Conservation (phyloP, 192 early-diverging fungal species). For the Backusella liffmaniae region DNA sequence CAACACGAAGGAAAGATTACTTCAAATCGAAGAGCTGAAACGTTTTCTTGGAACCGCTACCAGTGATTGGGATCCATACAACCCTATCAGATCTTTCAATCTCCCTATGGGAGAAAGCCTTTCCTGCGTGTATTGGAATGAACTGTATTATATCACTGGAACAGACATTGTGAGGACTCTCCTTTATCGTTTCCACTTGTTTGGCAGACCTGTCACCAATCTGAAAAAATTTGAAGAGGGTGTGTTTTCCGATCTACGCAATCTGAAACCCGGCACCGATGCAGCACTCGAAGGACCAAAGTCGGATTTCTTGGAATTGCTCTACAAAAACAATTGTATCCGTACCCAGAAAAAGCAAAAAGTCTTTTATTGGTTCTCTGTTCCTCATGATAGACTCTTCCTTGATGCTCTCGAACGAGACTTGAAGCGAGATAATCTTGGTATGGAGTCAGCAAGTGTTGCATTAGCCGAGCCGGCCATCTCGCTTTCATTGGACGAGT, state of each 20-base stretch:
- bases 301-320: constrained; percentile 89
- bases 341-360: constrained; percentile 99
- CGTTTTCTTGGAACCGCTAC: constrained; percentile 67
- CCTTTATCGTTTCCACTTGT: constrained; percentile 87
- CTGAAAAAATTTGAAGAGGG: constrained; percentile 99
- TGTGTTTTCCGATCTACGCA: constrained; percentile 93
- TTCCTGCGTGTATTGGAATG: constrained; percentile 93
- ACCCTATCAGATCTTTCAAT: constrained; percentile 52
- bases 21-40: constrained; percentile 50
- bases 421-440: constrained; percentile 88
- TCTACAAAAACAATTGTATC: constrained; percentile 95
- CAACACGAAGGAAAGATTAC: constrained; percentile 21
- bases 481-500: constrained; percentile 39
- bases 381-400: constrained; percentile 92
- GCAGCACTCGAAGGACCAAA: constrained; percentile 91
- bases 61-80: constrained; percentile 56
- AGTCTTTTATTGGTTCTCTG: constrained; percentile 97
- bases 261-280: constrained; percentile 90
- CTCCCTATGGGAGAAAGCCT: constrained; percentile 86
- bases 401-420: constrained; percentile 95
- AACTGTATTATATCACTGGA: constrained; percentile 91
- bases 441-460: constrained; percentile 78
- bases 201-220: constrained; percentile 82
- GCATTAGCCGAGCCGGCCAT: constrained; percentile 65
- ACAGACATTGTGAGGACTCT: constrained; percentile 95